Conservation (phyloP, 441 rosid species). For the Jatropha podagrica region DNA sequence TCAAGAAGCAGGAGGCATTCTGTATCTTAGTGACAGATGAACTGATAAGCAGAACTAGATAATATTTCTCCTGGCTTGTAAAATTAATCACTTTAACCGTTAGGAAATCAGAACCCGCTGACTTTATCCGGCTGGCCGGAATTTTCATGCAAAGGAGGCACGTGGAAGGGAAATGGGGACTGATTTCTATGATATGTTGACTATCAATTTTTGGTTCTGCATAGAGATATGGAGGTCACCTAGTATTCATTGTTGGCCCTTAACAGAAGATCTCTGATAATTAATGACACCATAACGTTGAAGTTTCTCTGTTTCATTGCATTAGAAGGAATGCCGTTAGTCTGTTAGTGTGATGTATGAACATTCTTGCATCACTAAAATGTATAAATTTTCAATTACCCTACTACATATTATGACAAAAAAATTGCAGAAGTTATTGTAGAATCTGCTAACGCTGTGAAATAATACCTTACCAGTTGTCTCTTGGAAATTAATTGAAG, state of each 20-base stretch:
- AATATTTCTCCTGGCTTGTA: slow-evolving; percentile 31
- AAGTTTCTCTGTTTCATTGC: background rate
- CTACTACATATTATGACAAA: background rate
- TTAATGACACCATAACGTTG: background rate
- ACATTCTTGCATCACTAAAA: background rate
- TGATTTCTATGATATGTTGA: slow-evolving; percentile 18
- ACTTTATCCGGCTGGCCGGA: slow-evolving; percentile 25
- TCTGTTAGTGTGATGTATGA: background rate
- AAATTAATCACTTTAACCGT: slow-evolving; percentile 28
- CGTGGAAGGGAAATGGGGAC: slow-evolving; percentile 21
- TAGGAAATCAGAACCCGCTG: slow-evolving; percentile 32
- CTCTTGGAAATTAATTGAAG: no score
- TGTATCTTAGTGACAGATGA: slow-evolving; percentile 40
- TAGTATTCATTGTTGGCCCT: background rate
- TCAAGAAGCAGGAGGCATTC: slow-evolving; percentile 78
- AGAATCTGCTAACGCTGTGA: no score
- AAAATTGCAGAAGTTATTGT: no score
- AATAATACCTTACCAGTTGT: no score
- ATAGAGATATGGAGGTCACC: slow-evolving; percentile 8
- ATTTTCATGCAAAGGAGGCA: slow-evolving; percentile 33
- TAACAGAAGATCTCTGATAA: background rate
- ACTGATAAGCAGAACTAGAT: background rate
- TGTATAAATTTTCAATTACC: background rate
- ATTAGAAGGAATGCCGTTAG: background rate
- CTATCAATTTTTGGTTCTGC: slow-evolving; percentile 12